A percentile compares a stretch with the other conserved stretches of the same genome.
Evolutionary conservation across 371 early-diverging fungal genomes (phyloP).

Genomic region (Mortierella sp.): DNA sequence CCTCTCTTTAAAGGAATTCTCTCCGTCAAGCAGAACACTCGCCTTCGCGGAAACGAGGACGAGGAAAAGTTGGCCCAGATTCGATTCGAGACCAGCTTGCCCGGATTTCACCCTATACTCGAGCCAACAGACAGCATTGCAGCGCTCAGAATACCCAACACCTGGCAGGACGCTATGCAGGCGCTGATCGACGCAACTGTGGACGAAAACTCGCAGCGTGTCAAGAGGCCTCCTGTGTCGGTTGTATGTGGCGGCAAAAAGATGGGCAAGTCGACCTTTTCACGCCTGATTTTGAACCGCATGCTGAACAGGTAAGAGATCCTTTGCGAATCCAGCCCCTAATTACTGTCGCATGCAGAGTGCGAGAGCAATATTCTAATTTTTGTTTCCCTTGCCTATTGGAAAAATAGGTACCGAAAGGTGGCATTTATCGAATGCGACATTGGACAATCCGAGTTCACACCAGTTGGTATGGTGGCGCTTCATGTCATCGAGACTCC

Average conservation of each 20-base stretch:
- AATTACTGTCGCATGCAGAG: neutral
- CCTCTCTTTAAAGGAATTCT: slow-evolving; percentile 63
- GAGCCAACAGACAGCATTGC: slow-evolving; percentile 59
- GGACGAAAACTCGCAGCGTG: slow-evolving; percentile 25
- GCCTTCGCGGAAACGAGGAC: slow-evolving; percentile 30
- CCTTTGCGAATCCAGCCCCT: neutral
- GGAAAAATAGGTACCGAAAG: slow-evolving; percentile 54
- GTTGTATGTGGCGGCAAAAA: slow-evolving; percentile 79
- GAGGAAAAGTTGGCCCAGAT: slow-evolving; percentile 29
- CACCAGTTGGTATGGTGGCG: slow-evolving; percentile 78
- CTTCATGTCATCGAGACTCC: slow-evolving; percentile 75
- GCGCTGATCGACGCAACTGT: slow-evolving; percentile 35
- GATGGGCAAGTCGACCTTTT: slow-evolving; percentile 85
- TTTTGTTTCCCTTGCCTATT: neutral
- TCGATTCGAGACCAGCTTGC: slow-evolving; percentile 28
- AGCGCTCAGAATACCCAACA: slow-evolving; percentile 58
- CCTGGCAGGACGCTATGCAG: slow-evolving; percentile 60
- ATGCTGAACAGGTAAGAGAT: slow-evolving; percentile 70
- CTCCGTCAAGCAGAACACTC: slow-evolving; percentile 36
- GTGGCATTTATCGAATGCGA: slow-evolving; percentile 88
- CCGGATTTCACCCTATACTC: slow-evolving; percentile 55
- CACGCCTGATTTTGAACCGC: slow-evolving; percentile 74
- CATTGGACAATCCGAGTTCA: slow-evolving; percentile 86
- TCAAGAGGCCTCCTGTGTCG: slow-evolving; percentile 58
- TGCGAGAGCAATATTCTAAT: neutral